Base-by-base conservation (phyloP, 352 stramenopile genomes). In the Globisporangium irregulare region DNA sequence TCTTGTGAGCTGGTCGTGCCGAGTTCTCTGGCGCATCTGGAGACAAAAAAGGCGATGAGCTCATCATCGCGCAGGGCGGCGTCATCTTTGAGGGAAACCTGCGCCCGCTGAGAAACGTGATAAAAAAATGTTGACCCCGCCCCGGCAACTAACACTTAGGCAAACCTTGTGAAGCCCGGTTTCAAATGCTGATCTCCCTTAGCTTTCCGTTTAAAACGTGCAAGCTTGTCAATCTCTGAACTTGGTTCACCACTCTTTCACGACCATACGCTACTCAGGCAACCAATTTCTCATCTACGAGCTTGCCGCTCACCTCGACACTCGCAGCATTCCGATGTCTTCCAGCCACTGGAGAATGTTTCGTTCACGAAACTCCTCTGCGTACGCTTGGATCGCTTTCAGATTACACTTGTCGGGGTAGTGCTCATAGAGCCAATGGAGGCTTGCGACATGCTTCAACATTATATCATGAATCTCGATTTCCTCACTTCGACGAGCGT, bases 11-110 rank as follows among this genome's bases (percentile, higher is more conserved):
- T 77, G 53, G 59, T 64, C 67, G 8, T 41, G 64, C 62, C 61
- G 53, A 61, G 15, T 63, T 15, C 4, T 68, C 57, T 36, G 41
- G 69, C 10, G 65, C 24, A 48, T 73, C 8, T 22, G 27, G 20
- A 53, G 56, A 9, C 57, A 36, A 1, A 29, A 29, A 43, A 8
- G 50, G 54, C n/a, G 32, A 67, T 25, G 68, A 70, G 38, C 38
- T 73, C 24, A 27, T 73, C n/a, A 64, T 73, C 25, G 27, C 70
- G 3, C 63, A 67, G 2, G 68, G 68, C 54, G 25, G 38, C 10
- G 56, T 68, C 0, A 12, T n/a, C 55, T 60, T 60, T 34, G 55
- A 61, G 46, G 29, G 55, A 14, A 61, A 61, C 55, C 38, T 48
- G 18, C 20, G 55, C 20, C 48, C 55, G 4, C 20, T 61, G 27